Evolutionary conservation across 495 filamentous ascomycete species (phyloP), one percentile per base, ranked within the genome.

Genomic region (Hyaloscypha bicolor): DNA sequence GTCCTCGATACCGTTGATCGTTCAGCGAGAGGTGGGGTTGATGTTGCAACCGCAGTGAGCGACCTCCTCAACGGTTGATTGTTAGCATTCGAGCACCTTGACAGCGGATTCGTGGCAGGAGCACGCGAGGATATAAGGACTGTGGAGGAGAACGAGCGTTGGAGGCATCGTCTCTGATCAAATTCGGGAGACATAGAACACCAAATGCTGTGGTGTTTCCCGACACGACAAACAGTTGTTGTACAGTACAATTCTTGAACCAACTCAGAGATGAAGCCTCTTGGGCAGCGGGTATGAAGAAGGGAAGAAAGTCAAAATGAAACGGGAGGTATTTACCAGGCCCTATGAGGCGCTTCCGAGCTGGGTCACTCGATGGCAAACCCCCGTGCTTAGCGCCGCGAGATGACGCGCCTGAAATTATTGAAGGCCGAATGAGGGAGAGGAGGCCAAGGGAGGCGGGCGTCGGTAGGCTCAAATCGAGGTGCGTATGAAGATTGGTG

Each of bases 51-150:
- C 29, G 62, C 45, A 53, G 64, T 64, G 61, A 55, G 66, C n/a
- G 69, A 57, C 52, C 72, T 72, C 69, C 72, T 74, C 51, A 74
- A 63, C 29, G 35, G 55, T 51, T 62, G 63, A 61, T 19, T 39
- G 53, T 74, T 72, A 74, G 72, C 67, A 66, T 57, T 65, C 45
- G 62, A 62, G 55, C 53, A 19, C 45, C 33, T 42, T 31, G 60
- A 70, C 6, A 48, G 35, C 6, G 52, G 62, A 37, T 65, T 56
- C 67, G 68, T 72, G 57, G 33, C 25, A 32, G 39, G 19, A 21
- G 32, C 29, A 51, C 11, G 4, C 39, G n/a, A 16, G 21, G 55
- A 37, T 19, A 19, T 22, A 62, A 66, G 25, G 59, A 63, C 31
- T 39, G 62, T 62, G 51, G 31, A 45, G 16, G 58, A 25, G 21